A percentile compares a stretch with the other conserved stretches of the same genome.
Evolutionary conservation across 202 grass and related monocot genomes (phyloP).

Genomic region (Setaria italica): DNA sequence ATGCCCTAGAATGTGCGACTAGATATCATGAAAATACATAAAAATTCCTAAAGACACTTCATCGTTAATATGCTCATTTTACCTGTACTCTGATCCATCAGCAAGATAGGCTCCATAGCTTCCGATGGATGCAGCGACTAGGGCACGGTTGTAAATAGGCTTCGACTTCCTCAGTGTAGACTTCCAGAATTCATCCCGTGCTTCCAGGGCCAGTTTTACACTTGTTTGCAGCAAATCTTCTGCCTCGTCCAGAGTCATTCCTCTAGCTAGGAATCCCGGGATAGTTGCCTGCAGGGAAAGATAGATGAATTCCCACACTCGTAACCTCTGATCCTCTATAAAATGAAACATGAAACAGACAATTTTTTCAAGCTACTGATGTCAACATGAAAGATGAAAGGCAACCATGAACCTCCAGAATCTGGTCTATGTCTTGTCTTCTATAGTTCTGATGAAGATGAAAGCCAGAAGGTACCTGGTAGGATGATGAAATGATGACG

Average conservation of each 20-base stretch:
- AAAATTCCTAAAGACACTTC: no score
- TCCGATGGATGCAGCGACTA: slow-evolving; percentile 74
- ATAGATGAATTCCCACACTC: background rate
- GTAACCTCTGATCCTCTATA: background rate
- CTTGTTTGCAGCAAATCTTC: slow-evolving; percentile 68
- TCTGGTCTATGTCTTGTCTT: background rate
- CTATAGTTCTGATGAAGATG: background rate
- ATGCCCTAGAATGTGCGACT: background rate
- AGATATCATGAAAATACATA: background rate
- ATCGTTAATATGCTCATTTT: background rate
- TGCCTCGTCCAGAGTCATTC: slow-evolving; percentile 59
- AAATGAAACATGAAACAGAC: background rate
- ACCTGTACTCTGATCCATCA: slow-evolving; percentile 94
- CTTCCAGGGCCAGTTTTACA: slow-evolving; percentile 65
- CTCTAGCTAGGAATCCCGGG: slow-evolving; percentile 76
- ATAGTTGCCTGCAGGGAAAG: slow-evolving; percentile 68
- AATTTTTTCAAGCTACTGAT: background rate
- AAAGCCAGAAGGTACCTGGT: slow-evolving; percentile 58
- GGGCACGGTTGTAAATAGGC: slow-evolving; percentile 62
- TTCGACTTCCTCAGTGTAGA: slow-evolving; percentile 50
- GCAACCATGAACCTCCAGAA: background rate
- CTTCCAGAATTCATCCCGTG: slow-evolving; percentile 74
- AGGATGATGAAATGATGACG: slow-evolving; percentile 80
- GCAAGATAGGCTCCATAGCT: slow-evolving; percentile 89
- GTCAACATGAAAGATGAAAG: background rate